Evolutionary conservation across 2,329 filamentous ascomycete species (phyloP), one percentile per base, ranked within the genome.

Genomic region (Venturia aucupariae): DNA sequence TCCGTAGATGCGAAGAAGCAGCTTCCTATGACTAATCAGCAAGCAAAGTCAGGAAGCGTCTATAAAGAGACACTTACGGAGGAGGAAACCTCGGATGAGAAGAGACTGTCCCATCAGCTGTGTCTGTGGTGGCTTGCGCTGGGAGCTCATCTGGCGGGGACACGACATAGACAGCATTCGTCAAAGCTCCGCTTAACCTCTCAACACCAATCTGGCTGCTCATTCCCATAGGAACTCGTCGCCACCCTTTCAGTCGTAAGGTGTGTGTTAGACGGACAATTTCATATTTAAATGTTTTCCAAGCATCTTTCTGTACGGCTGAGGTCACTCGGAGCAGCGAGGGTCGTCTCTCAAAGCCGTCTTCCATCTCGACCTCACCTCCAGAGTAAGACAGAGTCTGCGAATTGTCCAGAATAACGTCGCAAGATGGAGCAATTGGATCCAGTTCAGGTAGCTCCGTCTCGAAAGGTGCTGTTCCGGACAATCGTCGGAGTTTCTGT

Each of bases 81-180:
- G 55, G 75, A 71, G 66, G 74, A 73, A 46, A 72, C 71, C 67
- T 80, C 8, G 44, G 44, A 6, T 61, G 60, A 24, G 64, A 46
- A 11, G 46, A 64, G 22, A 51, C 17, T 8, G 62, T 55, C 2
- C 62, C 76, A 39, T 74, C 73, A n/a, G 72, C 71, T 44, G 73
- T 75, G n/a, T 72, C 70, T 19, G 74, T 70, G 32, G 69, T 68
- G 51, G 51, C 51, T 46, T 69, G 69, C 8, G 69, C 64, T 41
- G 79, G 76, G 13, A 92, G 69, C 42, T 89, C 81, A 46, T 84
- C 79, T 0, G 93, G 92, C 1, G 93, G 92, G 1, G 86, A 89
- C 27, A 97, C 92, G 61, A 96, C 92, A 72, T 97, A 99, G 42
- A 99, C 92, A 13, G 93, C 92, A 73, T 99, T 99, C 24, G 94